Percentiles rank a stretch among this genome's conserved stretches.
Evolutionary conservation across 2,329 filamentous ascomycete genomes (phyloP).

Genomic region (Hymenoscyphus scutula): DNA sequence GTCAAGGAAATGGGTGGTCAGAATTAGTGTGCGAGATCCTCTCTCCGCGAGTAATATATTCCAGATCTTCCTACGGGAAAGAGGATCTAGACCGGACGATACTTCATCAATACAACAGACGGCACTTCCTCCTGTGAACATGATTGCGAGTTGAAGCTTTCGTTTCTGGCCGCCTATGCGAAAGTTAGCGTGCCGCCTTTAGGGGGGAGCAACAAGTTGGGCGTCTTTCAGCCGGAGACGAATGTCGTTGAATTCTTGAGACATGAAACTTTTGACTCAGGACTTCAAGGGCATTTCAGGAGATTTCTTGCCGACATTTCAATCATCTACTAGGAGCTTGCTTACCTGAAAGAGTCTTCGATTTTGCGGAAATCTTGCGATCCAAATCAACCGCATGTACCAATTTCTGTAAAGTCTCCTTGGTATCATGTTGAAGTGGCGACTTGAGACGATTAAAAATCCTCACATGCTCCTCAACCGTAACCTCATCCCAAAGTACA

Average conservation of each 20-base stretch:
- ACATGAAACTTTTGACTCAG: background rate
- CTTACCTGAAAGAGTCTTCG: conserved; percentile 70
- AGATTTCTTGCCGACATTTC: background rate
- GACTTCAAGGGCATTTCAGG: background rate
- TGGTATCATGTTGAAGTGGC: conserved; percentile 51
- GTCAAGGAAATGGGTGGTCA: conserved; percentile 92
- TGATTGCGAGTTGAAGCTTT: conserved; percentile 90
- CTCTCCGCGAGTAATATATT: conserved; percentile 86
- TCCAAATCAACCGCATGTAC: conserved; percentile 71
- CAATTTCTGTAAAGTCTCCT: conserved; percentile 59
- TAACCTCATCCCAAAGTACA: conserved; percentile 87
- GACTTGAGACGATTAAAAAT: conserved; percentile 85
- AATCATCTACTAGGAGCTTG: background rate
- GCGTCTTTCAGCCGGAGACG: background rate
- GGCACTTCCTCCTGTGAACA: conserved; percentile 85
- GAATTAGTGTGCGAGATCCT: conserved; percentile 74
- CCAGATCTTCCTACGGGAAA: conserved; percentile 88
- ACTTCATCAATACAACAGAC: conserved; percentile 93
- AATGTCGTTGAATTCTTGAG: background rate
- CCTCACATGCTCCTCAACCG: conserved; percentile 77
- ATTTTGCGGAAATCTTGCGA: conserved; percentile 67
- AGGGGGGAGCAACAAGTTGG: background rate
- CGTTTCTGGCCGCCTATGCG: conserved; percentile 72
- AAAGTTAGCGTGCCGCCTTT: background rate
- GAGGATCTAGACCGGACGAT: conserved; percentile 80